These are phyloP conservation scores for Plasmodium knowlesi DNA, from an alignment of 169 alveolate species.

Conservation along the genomic window DNA sequence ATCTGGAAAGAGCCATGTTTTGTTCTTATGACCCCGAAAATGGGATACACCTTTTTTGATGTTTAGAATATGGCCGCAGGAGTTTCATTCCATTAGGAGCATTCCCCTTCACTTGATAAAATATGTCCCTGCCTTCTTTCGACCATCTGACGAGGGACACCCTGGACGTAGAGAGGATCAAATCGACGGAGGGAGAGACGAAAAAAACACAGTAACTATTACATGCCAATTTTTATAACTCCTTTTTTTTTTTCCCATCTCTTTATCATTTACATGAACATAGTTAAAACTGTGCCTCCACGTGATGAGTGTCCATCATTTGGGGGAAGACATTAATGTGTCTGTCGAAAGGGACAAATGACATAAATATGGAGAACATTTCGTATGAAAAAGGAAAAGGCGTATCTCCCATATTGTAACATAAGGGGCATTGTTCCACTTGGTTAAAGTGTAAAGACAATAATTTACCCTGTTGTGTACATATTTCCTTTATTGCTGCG, in stretches of 20 bases:
- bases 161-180: neutral
- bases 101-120: neutral
- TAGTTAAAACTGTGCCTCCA: neutral
- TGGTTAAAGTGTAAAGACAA: neutral
- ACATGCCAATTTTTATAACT: neutral
- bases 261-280: neutral
- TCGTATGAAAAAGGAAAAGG: neutral
- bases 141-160: neutral
- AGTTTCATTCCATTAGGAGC: neutral
- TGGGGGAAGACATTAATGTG: neutral
- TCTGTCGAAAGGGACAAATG: neutral
- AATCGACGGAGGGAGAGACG: neutral
- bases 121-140: neutral
- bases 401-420: neutral
- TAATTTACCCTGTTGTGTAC: neutral
- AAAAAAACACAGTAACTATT: neutral
- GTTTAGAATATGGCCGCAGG: neutral
- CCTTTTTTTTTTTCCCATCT: neutral
- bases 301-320: neutral
- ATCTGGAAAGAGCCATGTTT: neutral
- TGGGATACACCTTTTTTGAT: neutral
- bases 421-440: neutral
- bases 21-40: neutral
- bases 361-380: neutral
- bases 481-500: neutral